These are phyloP conservation scores for Fraxinus dipetala DNA, from an alignment of 305 asterid species.

Conservation along the genomic window DNA sequence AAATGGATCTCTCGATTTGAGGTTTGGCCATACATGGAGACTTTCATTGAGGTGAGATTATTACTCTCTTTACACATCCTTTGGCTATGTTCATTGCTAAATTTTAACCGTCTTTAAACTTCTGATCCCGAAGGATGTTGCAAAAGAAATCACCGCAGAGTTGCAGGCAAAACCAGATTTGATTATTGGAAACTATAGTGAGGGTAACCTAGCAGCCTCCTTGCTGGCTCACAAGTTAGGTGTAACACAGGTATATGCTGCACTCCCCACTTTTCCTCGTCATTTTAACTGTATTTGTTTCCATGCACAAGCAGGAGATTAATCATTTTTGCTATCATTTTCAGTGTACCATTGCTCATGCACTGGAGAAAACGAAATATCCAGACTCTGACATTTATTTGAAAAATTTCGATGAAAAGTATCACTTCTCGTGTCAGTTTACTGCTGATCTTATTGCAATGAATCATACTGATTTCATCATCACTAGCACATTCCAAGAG, in stretches of 20 bases:
- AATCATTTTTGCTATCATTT: background rate
- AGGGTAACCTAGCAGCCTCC: conserved; percentile 79
- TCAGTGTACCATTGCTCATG: conserved; percentile 79
- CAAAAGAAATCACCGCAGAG: conserved; percentile 59
- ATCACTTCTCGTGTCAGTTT: conserved; percentile 77
- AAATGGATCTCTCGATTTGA: conserved; percentile 86
- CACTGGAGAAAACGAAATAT: conserved; percentile 79
- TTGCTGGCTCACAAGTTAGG: conserved; percentile 70
- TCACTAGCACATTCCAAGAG: conserved; percentile 83
- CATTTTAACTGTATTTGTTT: background rate
- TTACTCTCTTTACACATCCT: background rate
- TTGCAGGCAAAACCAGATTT: conserved; percentile 69
- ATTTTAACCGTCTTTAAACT: background rate
- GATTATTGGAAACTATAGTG: conserved; percentile 79
- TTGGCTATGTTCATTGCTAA: background rate
- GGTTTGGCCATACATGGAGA: conserved; percentile 89
- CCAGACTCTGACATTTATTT: conserved; percentile 68
- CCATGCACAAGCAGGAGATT: background rate
- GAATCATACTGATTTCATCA: conserved; percentile 82
- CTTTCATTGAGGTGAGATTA: conserved; percentile 62
- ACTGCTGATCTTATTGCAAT: conserved; percentile 76
- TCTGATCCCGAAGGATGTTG: conserved; percentile 47
- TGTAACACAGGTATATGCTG: conserved; percentile 55
- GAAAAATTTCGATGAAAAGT: conserved; percentile 65
- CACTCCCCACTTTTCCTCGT: background rate